These are phyloP conservation scores for Perkinsus olseni DNA, from an alignment of 169 alveolate genomes.

Conservation along the genomic window DNA sequence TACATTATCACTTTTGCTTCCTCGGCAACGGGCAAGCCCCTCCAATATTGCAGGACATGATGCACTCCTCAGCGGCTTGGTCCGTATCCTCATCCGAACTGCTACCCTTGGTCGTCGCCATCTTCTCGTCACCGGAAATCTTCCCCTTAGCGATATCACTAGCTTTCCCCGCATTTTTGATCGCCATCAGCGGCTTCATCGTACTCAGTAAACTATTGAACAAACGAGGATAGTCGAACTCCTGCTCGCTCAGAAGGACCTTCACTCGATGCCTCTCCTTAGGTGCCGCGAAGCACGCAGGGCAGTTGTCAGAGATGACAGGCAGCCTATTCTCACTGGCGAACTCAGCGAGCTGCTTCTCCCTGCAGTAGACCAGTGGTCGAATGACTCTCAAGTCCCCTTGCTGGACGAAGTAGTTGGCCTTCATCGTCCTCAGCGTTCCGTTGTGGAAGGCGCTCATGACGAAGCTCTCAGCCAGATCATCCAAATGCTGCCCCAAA, in stretches of 20 bases:
- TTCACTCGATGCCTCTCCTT: conserved; percentile 56
- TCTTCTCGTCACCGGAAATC: neutral
- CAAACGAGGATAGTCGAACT: conserved; percentile 32
- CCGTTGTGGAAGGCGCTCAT: conserved; percentile 86
- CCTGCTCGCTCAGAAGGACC: conserved; percentile 24
- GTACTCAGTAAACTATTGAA: neutral
- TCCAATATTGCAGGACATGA: neutral
- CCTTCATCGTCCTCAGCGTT: conserved; percentile 78
- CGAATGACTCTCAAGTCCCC: conserved; percentile 81
- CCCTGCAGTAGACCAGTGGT: conserved; percentile 81
- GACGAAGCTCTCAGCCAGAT: conserved; percentile 80
- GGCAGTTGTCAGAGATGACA: conserved; percentile 85
- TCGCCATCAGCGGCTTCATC: neutral
- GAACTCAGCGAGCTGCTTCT: conserved; percentile 66
- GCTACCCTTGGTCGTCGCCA: neutral
- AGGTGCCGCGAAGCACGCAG: conserved; percentile 90
- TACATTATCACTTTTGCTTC: too few species aligned
- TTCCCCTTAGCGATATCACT: neutral
- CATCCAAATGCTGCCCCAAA: conserved; percentile 87
- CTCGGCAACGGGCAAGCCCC: too few species aligned
- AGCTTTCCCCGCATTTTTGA: neutral
- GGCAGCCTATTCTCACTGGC: conserved; percentile 70
- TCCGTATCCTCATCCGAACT: neutral
- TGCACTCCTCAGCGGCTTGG: neutral
- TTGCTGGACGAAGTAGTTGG: conserved; percentile 65